Conservation (phyloP, 768 basidiomycete species). For the Suillus sp. region DNA sequence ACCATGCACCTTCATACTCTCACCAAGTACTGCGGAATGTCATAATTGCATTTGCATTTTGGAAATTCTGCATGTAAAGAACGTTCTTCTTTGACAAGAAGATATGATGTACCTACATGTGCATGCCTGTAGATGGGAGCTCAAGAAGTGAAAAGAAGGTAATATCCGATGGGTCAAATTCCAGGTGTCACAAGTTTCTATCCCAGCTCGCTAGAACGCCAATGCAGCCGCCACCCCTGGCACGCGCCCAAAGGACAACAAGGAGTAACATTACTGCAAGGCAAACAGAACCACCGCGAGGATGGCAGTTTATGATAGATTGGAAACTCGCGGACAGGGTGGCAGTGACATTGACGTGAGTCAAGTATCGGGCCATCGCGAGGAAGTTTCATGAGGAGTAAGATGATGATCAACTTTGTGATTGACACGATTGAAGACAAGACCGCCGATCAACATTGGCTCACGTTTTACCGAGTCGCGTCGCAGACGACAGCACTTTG, state of each 20-base stretch:
- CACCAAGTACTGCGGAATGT: neutral
- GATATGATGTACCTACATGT: neutral
- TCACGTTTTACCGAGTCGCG: neutral
- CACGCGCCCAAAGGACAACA: neutral
- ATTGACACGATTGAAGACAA: neutral
- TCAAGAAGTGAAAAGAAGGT: slow-evolving; percentile 1
- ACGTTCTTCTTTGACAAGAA: neutral
- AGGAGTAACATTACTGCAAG: neutral
- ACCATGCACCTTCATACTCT: neutral
- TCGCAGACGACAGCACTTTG: neutral
- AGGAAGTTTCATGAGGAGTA: neutral
- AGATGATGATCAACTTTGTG: neutral
- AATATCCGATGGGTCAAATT: slow-evolving; percentile 2
- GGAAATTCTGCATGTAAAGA: slow-evolving; percentile 1
- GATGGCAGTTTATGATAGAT: slow-evolving; percentile 1
- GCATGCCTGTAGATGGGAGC: neutral
- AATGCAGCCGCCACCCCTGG: neutral
- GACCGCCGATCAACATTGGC: slow-evolving; percentile 1
- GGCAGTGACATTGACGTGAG: slow-evolving; percentile 1
- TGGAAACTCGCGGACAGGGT: slow-evolving; percentile 5
- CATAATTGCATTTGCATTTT: neutral
- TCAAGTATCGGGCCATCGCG: neutral
- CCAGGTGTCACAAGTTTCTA: neutral
- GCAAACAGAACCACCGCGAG: neutral
- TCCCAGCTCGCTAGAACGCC: neutral